phyloP scores from a whole-genome alignment of 2,329 filamentous ascomycete genomes.

The Chaetomium sp. region DNA sequence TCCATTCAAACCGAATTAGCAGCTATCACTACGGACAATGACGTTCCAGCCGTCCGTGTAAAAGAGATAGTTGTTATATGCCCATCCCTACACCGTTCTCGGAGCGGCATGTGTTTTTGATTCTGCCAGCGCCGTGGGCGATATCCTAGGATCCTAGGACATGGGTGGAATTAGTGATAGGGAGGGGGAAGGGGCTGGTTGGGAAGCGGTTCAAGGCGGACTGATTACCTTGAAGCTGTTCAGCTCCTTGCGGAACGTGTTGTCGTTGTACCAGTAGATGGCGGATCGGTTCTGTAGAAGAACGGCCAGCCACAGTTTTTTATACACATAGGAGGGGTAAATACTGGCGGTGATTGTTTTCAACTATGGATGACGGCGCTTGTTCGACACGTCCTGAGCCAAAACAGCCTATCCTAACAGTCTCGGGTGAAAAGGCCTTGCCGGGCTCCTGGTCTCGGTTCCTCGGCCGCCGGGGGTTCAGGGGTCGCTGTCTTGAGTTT shows the following conservation, averaged over 20 bases:
- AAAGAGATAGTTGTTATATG: background rate
- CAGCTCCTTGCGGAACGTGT: background rate
- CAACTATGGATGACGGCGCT: too few relatives aligned
- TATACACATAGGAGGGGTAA: too few relatives aligned
- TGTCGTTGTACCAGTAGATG: background rate
- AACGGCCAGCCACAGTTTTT: background rate
- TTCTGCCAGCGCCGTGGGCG: background rate
- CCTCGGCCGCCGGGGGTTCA: too few relatives aligned
- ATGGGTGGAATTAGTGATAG: background rate
- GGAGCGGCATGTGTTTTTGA: background rate
- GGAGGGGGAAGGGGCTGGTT: too few relatives aligned
- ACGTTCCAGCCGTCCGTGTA: background rate
- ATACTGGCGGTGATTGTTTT: too few relatives aligned
- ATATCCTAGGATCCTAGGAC: background rate
- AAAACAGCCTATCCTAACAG: too few relatives aligned
- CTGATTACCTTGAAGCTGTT: background rate
- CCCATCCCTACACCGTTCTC: too few relatives aligned
- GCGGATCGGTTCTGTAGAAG: background rate
- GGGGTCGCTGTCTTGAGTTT: too few relatives aligned
- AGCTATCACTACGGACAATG: background rate
- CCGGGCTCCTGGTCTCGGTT: too few relatives aligned
- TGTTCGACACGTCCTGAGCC: too few relatives aligned
- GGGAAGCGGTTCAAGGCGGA: too few relatives aligned
- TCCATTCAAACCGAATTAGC: background rate
- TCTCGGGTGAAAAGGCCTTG: too few relatives aligned